These are phyloP conservation scores for Leccinum barrowsii DNA, from an alignment of 768 basidiomycete species.

Conservation along the genomic window DNA sequence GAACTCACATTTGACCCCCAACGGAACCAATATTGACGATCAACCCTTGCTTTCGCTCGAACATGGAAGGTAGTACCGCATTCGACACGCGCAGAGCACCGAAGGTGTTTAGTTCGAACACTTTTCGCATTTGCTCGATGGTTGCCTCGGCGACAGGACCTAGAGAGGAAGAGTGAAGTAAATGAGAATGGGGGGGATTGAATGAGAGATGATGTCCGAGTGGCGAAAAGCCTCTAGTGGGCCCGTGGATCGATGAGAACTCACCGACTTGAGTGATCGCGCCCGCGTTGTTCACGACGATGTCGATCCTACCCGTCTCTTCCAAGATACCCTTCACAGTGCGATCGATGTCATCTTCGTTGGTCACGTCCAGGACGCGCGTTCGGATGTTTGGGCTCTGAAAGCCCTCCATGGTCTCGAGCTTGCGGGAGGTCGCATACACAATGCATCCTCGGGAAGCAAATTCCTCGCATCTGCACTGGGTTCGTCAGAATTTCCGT, in stretches of 20 bases:
- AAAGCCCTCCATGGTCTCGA: constrained; percentile 60
- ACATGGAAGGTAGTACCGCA: constrained; percentile 71
- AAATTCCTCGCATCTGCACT: constrained; percentile 63
- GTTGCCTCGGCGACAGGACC: constrained; percentile 51
- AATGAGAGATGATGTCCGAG: neutral
- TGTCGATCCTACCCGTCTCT: constrained; percentile 60
- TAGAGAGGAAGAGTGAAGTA: constrained; percentile 7
- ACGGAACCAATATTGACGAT: constrained; percentile 77
- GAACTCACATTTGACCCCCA: constrained; percentile 52
- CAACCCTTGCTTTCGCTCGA: constrained; percentile 53
- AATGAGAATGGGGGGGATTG: no score
- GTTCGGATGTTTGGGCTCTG: constrained; percentile 41
- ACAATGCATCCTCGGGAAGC: constrained; percentile 64
- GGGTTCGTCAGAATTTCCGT: neutral
- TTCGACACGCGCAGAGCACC: constrained; percentile 56
- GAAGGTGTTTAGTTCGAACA: constrained; percentile 68
- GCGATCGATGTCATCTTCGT: constrained; percentile 49
- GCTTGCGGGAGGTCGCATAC: constrained; percentile 68
- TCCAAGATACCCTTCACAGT: constrained; percentile 51
- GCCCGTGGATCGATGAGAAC: constrained; percentile 3
- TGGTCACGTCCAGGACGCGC: constrained; percentile 59
- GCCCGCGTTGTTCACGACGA: constrained; percentile 82
- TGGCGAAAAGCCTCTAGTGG: neutral
- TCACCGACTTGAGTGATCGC: constrained; percentile 40
- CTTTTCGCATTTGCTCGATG: constrained; percentile 46